phyloP scores from a whole-genome alignment of 768 basidiomycete species.

The Multifurca ochricompacta region DNA sequence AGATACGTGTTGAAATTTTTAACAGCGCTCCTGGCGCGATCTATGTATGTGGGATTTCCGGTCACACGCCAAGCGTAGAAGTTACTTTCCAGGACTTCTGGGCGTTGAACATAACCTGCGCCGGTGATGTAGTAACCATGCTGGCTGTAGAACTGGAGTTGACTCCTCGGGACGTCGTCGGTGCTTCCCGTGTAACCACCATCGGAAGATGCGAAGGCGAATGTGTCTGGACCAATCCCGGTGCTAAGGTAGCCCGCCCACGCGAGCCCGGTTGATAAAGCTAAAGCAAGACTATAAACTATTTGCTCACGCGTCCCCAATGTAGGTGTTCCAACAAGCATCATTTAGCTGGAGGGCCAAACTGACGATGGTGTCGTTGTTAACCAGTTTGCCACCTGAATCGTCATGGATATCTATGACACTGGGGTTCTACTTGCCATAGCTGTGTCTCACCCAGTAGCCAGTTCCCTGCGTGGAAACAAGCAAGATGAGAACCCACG shows the following conservation, averaged over 20 bases:
- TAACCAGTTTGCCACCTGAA: constrained; percentile 54
- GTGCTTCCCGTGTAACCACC: constrained; percentile 49
- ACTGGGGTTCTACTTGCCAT: not conserved
- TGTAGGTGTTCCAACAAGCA: too few relatives aligned
- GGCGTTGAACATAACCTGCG: constrained; percentile 52
- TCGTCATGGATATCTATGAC: not conserved
- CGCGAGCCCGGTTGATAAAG: not conserved
- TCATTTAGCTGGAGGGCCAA: too few relatives aligned
- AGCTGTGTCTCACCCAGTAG: constrained; percentile 49
- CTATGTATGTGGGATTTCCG: constrained; percentile 59
- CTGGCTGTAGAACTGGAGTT: constrained; percentile 45
- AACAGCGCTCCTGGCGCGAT: constrained; percentile 54
- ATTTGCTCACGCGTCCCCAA: constrained; percentile 51
- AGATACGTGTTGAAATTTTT: constrained; percentile 54
- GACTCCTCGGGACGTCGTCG: constrained; percentile 30
- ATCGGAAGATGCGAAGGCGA: constrained; percentile 56
- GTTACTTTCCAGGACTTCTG: constrained; percentile 73
- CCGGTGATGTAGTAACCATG: constrained; percentile 60
- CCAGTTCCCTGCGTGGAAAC: constrained; percentile 74
- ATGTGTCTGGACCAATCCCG: constrained; percentile 68
- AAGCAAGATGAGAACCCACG: constrained; percentile 65
- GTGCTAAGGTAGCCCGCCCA: constrained; percentile 46
- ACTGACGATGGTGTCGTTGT: constrained; percentile 63
- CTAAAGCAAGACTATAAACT: not conserved
- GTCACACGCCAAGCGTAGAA: constrained; percentile 73